These are phyloP conservation scores for Aspergillus chevalieri DNA, from an alignment of 2,329 filamentous ascomycete species.

Conservation along the genomic window DNA sequence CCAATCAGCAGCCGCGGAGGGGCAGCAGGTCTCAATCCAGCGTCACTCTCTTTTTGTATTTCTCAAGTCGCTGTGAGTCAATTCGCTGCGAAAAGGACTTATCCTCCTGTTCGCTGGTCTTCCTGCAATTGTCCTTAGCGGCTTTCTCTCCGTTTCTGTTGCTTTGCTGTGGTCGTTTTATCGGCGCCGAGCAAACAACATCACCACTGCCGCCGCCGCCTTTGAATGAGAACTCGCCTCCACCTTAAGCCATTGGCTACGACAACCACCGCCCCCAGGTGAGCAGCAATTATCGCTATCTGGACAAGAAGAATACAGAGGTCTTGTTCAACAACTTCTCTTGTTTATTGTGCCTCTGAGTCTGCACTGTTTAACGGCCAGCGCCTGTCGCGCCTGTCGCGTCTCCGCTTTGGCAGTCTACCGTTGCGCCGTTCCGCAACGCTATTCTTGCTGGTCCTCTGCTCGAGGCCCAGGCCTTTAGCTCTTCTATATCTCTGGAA, in stretches of 20 bases:
- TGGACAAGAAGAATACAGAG: neutral
- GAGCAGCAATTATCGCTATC: neutral
- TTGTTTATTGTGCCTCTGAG: neutral
- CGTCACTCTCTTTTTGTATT: neutral
- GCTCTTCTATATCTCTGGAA: neutral
- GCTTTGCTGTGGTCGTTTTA: neutral
- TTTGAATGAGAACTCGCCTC: neutral
- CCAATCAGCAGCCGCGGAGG: constrained; percentile 13
- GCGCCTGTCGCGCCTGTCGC: constrained; percentile 12
- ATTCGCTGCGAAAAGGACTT: no score
- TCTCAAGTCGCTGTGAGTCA: no score
- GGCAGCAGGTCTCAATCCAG: constrained; percentile 22
- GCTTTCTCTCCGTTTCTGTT: neutral
- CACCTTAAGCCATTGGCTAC: neutral
- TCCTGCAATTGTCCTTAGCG: neutral
- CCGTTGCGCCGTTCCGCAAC: constrained; percentile 2
- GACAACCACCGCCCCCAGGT: neutral
- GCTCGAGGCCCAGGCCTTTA: neutral
- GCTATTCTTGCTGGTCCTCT: constrained; percentile 1
- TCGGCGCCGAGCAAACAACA: neutral
- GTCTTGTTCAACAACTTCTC: neutral
- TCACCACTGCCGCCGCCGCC: neutral
- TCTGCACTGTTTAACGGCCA: constrained; percentile 4
- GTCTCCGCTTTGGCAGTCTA: constrained; percentile 7
- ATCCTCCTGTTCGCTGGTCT: no score